phyloP scores from a whole-genome alignment of 2,329 filamentous ascomycete species.

The Aspergillus intermedius region DNA sequence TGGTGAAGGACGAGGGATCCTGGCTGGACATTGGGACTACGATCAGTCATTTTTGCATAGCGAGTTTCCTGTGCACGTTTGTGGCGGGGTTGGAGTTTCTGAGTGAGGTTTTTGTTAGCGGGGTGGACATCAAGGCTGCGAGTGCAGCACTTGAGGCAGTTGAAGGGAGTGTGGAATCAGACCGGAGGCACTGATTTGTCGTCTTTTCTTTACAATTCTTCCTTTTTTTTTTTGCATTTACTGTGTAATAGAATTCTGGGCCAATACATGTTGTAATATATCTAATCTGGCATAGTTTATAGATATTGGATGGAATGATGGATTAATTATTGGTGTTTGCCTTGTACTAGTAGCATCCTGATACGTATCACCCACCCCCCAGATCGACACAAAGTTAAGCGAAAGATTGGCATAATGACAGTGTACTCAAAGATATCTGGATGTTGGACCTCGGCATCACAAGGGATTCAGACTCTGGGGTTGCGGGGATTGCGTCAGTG shows the following conservation, averaged over 20 bases:
- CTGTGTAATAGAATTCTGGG: conserved; percentile 1
- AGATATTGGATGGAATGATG: neutral
- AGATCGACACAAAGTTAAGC: neutral
- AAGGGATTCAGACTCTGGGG: neutral
- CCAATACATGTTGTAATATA: too few relatives aligned
- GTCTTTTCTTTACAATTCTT: neutral
- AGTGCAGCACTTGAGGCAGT: conserved; percentile 12
- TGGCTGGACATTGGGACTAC: conserved; percentile 98
- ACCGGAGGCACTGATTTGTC: neutral
- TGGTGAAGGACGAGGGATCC: conserved; percentile 90
- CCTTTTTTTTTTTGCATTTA: too few relatives aligned
- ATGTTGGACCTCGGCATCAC: neutral
- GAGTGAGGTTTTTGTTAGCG: conserved; percentile 74
- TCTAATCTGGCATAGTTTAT: neutral
- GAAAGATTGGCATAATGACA: neutral
- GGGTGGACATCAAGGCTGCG: conserved; percentile 54
- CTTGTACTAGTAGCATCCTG: too few relatives aligned
- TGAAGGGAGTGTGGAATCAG: conserved; percentile 11
- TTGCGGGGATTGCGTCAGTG: too few relatives aligned
- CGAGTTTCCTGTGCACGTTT: conserved; percentile 81
- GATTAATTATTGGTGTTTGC: neutral
- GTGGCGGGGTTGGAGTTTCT: conserved; percentile 80
- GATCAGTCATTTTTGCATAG: conserved; percentile 92
- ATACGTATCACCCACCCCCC: too few relatives aligned
- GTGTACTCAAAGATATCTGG: neutral